phyloP scores from a whole-genome alignment of 352 stramenopile species.

The Thraustochytrium sp. region DNA sequence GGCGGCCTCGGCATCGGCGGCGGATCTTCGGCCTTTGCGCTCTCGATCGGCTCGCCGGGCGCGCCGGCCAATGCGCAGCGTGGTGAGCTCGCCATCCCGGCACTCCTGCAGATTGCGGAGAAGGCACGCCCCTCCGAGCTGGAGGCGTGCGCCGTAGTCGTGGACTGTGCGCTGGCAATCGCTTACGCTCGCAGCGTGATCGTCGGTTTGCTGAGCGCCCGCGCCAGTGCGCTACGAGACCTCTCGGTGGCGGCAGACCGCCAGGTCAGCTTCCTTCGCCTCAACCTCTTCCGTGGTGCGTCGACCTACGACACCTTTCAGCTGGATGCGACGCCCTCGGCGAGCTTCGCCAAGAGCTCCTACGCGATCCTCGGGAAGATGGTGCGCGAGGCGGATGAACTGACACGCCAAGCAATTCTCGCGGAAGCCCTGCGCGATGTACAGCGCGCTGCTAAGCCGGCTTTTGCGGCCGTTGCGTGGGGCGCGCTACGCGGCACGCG shows the following conservation, averaged over 20 bases:
- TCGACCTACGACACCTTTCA: neutral
- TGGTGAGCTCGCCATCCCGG: neutral
- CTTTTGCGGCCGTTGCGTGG: neutral
- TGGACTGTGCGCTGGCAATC: neutral
- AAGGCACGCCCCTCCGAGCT: neutral
- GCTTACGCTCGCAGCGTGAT: neutral
- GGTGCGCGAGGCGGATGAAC: neutral
- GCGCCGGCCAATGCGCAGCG: neutral
- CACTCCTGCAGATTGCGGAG: neutral
- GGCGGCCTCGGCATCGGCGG: too few relatives aligned
- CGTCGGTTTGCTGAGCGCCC: neutral
- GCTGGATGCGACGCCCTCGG: neutral
- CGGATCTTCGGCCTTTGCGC: too few relatives aligned
- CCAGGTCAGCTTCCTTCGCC: neutral
- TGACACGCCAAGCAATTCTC: neutral
- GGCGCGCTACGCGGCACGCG: neutral
- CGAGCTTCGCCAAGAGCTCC: neutral
- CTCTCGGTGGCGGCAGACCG: neutral
- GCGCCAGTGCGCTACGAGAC: neutral
- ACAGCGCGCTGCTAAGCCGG: neutral
- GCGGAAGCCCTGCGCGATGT: neutral
- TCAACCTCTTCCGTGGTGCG: neutral
- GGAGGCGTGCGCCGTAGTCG: neutral
- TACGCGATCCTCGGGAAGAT: neutral
- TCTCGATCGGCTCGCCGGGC: neutral